phyloP scores from a whole-genome alignment of 139 green algal genomes.

The Desmodesmus armatus region DNA sequence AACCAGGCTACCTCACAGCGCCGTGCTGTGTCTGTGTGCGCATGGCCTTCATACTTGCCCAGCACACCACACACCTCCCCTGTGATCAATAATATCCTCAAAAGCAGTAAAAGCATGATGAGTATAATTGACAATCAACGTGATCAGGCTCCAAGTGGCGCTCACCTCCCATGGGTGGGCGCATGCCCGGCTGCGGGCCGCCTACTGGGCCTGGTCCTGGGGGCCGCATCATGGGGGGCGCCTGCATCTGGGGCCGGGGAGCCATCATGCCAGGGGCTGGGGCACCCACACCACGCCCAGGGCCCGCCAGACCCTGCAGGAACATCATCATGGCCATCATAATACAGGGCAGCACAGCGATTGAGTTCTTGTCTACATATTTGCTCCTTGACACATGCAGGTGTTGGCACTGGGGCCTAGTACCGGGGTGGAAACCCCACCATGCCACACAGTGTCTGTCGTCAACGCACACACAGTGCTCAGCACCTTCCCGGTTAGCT shows the following conservation, averaged over 20 bases:
- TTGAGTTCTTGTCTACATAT: background rate
- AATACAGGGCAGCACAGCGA: background rate
- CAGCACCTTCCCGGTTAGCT: too few relatives aligned
- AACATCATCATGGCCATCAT: background rate
- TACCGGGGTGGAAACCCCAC: too few relatives aligned
- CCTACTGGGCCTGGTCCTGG: slow-evolving; percentile 36
- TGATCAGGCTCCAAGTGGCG: too few relatives aligned
- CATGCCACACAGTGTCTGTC: too few relatives aligned
- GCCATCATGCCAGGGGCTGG: slow-evolving; percentile 93
- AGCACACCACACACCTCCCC: background rate
- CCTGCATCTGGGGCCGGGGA: slow-evolving; percentile 79
- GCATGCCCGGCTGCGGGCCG: slow-evolving; percentile 57
- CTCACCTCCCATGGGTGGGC: slow-evolving; percentile 52
- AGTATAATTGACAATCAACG: too few relatives aligned
- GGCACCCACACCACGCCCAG: slow-evolving; percentile 88
- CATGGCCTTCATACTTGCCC: background rate
- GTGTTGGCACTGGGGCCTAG: too few relatives aligned
- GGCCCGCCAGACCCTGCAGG: slow-evolving; percentile 86
- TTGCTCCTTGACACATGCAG: background rate
- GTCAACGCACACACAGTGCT: too few relatives aligned
- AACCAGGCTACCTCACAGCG: background rate
- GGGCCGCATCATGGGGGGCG: slow-evolving; percentile 71
- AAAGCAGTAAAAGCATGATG: too few relatives aligned
- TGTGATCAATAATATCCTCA: slow-evolving; percentile 28
- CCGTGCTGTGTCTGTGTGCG: background rate